A percentile compares a stretch with the other conserved stretches of the same genome.
These are phyloP conservation scores for Plenodomus lindquistii DNA, from an alignment of 2,329 filamentous ascomycete genomes.

Conservation along the genomic window DNA sequence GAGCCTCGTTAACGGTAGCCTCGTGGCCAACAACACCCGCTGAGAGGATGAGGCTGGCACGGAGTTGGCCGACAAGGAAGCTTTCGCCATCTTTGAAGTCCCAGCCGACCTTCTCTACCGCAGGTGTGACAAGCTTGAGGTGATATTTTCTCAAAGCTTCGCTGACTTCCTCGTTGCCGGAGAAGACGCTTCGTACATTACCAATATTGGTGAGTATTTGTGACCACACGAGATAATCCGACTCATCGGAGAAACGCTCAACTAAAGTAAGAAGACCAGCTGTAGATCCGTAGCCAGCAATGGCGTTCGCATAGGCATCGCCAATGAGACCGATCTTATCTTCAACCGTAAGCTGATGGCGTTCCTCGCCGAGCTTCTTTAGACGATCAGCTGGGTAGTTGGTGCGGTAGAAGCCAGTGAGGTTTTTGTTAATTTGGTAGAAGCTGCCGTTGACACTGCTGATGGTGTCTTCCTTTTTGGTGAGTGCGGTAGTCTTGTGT, in stretches of 20 bases:
- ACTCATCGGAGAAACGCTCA: constrained; percentile 80
- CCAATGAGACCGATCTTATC: constrained; percentile 94
- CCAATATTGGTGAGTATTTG: constrained; percentile 78
- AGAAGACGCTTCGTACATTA: constrained; percentile 82
- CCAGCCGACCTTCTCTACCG: constrained; percentile 83
- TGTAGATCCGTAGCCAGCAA: constrained; percentile 83
- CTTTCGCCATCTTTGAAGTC: constrained; percentile 77
- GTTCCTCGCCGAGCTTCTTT: constrained; percentile 75
- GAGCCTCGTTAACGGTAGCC: constrained; percentile 71
- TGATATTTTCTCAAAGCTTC: constrained; percentile 77
- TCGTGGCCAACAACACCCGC: constrained; percentile 79
- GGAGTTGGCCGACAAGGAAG: constrained; percentile 79
- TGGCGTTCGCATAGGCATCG: constrained; percentile 85
- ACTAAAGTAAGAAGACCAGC: constrained; percentile 80
- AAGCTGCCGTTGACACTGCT: constrained; percentile 75
- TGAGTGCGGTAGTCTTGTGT: constrained; percentile 69
- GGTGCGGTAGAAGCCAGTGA: constrained; percentile 88
- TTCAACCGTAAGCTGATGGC: constrained; percentile 75
- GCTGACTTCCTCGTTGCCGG: constrained; percentile 72
- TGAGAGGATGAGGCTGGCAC: constrained; percentile 75
- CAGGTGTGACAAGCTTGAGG: constrained; percentile 73
- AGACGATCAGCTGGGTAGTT: constrained; percentile 89
- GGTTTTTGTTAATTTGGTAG: constrained; percentile 91
- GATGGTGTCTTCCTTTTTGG: constrained; percentile 75
- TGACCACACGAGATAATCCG: constrained; percentile 85